These are phyloP conservation scores for Boletus albobrunnescens DNA, from an alignment of 1,284 basidiomycete genomes.

Conservation along the genomic window DNA sequence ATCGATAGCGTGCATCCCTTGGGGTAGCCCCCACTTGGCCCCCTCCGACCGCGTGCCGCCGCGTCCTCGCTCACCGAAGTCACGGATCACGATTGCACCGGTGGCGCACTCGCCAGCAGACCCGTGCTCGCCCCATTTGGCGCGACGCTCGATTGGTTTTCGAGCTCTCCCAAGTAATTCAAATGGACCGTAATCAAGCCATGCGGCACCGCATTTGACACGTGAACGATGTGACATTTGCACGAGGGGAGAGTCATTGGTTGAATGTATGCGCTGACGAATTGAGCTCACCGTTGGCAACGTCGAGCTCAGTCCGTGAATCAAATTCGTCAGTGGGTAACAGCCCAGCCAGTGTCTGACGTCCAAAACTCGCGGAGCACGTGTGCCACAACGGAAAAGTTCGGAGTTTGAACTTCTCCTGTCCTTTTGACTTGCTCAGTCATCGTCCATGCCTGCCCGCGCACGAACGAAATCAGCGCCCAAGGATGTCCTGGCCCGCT, in stretches of 20 bases:
- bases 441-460: conserved; percentile 45
- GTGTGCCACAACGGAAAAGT: conserved; percentile 26
- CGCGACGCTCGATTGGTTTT: not conserved
- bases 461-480: conserved; percentile 35
- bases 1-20: too few species aligned
- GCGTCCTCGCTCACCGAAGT: not conserved
- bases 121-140: conserved; percentile 18
- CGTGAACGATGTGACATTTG: conserved; percentile 7
- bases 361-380: not conserved
- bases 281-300: not conserved
- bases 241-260: not conserved
- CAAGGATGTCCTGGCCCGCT: conserved; percentile 10
- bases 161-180: conserved; percentile 4
- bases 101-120: conserved; percentile 14
- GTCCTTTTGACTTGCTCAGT: conserved; percentile 25
- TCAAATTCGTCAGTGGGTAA: not conserved
- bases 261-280: conserved; percentile 5
- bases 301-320: conserved; percentile 6
- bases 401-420: conserved; percentile 34
- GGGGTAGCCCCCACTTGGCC: too few species aligned
- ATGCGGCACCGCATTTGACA: conserved; percentile 12
- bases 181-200: conserved; percentile 13
- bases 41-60: too few species aligned
- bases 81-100: not conserved
- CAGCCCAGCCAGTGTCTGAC: too few species aligned